Evolutionary conservation across 2,329 filamentous ascomycete species (phyloP), one percentile per base, ranked within the genome.

Genomic region (Penicillium brasilianum): DNA sequence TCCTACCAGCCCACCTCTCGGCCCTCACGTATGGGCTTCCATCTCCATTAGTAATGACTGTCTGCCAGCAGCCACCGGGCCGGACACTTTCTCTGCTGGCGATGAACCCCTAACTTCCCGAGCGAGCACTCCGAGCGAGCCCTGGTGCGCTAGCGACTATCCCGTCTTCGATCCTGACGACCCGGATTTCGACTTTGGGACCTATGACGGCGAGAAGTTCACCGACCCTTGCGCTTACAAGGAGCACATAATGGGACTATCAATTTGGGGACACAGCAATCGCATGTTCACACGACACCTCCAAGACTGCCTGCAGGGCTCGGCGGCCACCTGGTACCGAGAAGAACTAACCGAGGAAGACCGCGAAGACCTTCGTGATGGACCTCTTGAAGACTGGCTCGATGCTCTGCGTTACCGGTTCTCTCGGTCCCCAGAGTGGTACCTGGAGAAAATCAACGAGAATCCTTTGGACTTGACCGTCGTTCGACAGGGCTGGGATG

Each of bases 221-320:
- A 39, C 32, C 10, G 18, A 25, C 2, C 18, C 32, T 9, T 25
- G 5, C 16, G n/a, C n/a, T 5, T 52, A n/a, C 32, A 37, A n/a
- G n/a, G 32, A 52, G 6, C 16, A 37, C 50, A 39, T 52, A 13
- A 1, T 51, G 48, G 16, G 34, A 1, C 14, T 3, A 3, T 8
- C 25, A 3, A 18, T 50, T 25, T 14, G 37, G 30, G 32, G 37
- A 13, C 4, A 14, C 9, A 18, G 4, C 10, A 13, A 37, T 0
- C 8, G 39, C 22, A 41, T 13, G 16, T 20, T 43, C 22, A 22
- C 1, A 34, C 22, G 11, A 14, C 20, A 55, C 11, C 36, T 55
- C 10, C 52, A 55, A 22, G 36, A 55, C n/a, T 55, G 52, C 14
- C 28, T 55, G 20, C 52, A 37, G 11, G 36, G 52, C 34, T 41